Evolutionary conservation across 768 basidiomycete species (phyloP), one percentile per base, ranked within the genome.

Genomic region (Pleurotus ostreatus): DNA sequence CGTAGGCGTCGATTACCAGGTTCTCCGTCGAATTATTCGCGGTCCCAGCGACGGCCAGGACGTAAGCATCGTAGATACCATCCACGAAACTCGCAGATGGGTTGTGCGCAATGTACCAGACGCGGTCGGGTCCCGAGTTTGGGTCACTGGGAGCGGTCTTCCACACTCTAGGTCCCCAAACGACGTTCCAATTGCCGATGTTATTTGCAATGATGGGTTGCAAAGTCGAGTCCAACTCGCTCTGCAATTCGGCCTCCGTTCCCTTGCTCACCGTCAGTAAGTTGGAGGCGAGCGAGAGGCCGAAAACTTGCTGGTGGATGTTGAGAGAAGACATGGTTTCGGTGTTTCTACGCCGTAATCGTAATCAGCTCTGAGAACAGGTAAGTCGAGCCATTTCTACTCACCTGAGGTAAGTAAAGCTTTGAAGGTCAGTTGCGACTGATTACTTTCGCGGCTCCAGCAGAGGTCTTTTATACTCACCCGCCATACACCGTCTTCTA

Each of bases 31-130:
- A 49, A 12, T 49, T 9, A 1, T 4, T 3, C 13, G 16, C 16
- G 5, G 48, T 23, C 9, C 48, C 48, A 4, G 48, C 48, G 9
- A 49, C 16, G 15, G 55, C 55, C 5, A 55, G 26, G 8, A 55
- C 55, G 20, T 46, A 55, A 8, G 55, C 37, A 22, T 55, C 55
- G 7, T 55, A 23, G 12, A 37, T 46, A n/a, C 25, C 55, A 16
- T 55, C 55, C 8, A 20, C 45, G 16, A 46, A 55, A 5, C 16
- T 37, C 15, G 46, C 55, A 20, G 55, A 18, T 20, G 55, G 55
- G 25, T 55, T 55, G 26, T 48, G 55, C 13, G 46, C 18, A 18
- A 47, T 40, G 18, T 37, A 46, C 55, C 55, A 55, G 9, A 45
- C 40, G 16, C 46, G 55, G 2, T 26, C 23, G 4, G 55, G 55